phyloP scores from a whole-genome alignment of 208 protist genomes.

The Jaenimonas drosophilae region DNA sequence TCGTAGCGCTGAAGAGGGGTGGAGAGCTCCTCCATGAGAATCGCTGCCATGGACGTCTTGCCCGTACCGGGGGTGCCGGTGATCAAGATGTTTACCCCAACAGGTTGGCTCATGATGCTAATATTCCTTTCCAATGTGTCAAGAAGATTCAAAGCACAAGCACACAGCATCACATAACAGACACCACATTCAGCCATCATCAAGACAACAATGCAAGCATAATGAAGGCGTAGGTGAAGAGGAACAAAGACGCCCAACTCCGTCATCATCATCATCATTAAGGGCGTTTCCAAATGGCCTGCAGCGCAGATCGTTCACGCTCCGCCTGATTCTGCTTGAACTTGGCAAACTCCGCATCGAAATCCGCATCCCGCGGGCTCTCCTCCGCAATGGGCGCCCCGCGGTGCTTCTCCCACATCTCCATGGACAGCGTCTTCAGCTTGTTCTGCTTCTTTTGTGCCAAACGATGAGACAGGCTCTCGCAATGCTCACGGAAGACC shows the following conservation, averaged over 20 bases:
- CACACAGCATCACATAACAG: no score
- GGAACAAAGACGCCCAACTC: no score
- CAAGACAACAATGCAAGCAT: no score
- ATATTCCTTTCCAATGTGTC: neutral
- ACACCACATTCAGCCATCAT: no score
- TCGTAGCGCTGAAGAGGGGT: no score
- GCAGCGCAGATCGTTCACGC: conserved; percentile 27
- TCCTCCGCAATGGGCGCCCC: conserved; percentile 51
- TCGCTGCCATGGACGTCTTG: conserved; percentile 90
- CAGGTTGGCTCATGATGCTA: conserved; percentile 67
- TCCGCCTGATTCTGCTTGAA: conserved; percentile 46
- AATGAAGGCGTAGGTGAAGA: no score
- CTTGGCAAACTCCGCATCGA: conserved; percentile 48
- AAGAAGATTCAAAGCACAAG: no score
- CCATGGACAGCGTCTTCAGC: conserved; percentile 55
- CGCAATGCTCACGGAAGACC: conserved; percentile 25
- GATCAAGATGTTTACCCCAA: conserved; percentile 86
- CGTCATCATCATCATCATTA: conserved; percentile 3
- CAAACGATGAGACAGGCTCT: conserved; percentile 31
- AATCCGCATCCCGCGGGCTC: conserved; percentile 30
- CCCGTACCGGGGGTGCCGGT: conserved; percentile 96
- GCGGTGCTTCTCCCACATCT: conserved; percentile 72
- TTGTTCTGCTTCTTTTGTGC: conserved; percentile 53
- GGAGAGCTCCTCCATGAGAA: conserved; percentile 50
- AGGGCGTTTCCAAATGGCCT: conserved; percentile 1